Evolutionary conservation across 2,329 filamentous ascomycete genomes (phyloP).

Genomic region (Hypoxylon sp.): DNA sequence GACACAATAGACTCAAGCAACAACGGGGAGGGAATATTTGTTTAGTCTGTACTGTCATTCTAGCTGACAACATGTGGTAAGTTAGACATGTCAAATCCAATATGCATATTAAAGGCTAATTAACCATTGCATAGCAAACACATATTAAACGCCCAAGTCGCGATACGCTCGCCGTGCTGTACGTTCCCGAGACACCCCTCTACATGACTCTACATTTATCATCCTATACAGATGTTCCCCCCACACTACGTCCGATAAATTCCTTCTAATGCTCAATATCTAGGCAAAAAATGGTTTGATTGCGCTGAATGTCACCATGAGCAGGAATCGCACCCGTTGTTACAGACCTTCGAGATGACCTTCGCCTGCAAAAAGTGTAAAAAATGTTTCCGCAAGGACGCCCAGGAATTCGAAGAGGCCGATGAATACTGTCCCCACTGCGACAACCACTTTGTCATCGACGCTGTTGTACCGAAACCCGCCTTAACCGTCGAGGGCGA

Average conservation of each 20-base stretch:
- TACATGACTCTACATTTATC: background rate
- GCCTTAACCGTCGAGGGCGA: constrained; percentile 91
- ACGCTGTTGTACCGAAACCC: constrained; percentile 87
- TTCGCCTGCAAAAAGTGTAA: constrained; percentile 99
- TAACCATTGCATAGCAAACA: constrained; percentile 77
- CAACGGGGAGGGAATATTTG: background rate
- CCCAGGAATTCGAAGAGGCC: constrained; percentile 91
- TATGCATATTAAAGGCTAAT: background rate
- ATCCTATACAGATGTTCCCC: background rate
- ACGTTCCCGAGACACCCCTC: background rate
- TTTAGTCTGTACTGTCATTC: background rate
- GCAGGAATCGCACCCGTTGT: constrained; percentile 80
- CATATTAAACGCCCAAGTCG: constrained; percentile 96
- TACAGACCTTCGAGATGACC: constrained; percentile 86
- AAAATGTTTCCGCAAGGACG: constrained; percentile 97
- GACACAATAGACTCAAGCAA: background rate
- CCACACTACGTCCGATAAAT: background rate
- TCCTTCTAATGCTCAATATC: constrained; percentile 23
- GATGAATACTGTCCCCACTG: constrained; percentile 99
- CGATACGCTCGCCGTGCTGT: constrained; percentile 95
- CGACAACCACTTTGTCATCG: constrained; percentile 97
- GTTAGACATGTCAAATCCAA: background rate
- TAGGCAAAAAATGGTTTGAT: constrained; percentile 98
- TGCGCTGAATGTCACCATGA: constrained; percentile 95
- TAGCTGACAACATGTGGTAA: constrained; percentile 34